Evolutionary conservation across 2,329 filamentous ascomycete species (phyloP), one percentile per base, ranked within the genome.

Genomic region (Chaetothyriales sp.): DNA sequence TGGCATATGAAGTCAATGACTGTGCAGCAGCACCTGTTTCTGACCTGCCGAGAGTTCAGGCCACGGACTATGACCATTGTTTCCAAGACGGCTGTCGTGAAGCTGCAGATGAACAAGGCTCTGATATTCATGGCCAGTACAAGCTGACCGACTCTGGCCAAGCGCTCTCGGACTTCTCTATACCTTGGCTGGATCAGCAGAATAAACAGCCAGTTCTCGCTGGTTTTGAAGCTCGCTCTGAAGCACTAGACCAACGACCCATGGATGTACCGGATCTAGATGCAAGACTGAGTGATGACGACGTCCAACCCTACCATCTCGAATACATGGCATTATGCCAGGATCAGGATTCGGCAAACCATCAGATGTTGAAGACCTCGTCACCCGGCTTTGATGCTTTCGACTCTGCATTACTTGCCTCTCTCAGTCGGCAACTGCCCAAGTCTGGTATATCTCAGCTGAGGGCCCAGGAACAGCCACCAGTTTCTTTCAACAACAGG

Each of bases 361-460:
- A 39, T 15, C 32, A 39, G 32, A 39, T 15, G 32, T 39, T 15
- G 10, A 39, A 39, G 10, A 39, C 9, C 32, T 39, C 12, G 15
- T 15, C 32, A 39, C 10, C 10, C 12, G 32, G 25, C 7, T 32
- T 51, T 25, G 49, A 51, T 32, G 18, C 36, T 18, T 51, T 51
- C 36, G 49, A 51, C 28, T 22, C 44, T 25, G 44, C 25, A 44
- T 36, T 51, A 3, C 44, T 51, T 12, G 49, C 10, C 32, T 39
- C 32, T 15, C 12, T 39, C 32, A 39, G 32, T 39, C 32, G 2
- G 32, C 32, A 10, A 9, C 28, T 7, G 28, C 28, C 28, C 28
- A 32, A 10, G 28, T 32, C 28, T 32, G 9, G 28, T 32, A 9
- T 32, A 32, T 7, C 28, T 32, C 28, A 7, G 12, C 9, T 32